Conservation (phyloP, 805 yeast species). For the Candida peoriensis region DNA sequence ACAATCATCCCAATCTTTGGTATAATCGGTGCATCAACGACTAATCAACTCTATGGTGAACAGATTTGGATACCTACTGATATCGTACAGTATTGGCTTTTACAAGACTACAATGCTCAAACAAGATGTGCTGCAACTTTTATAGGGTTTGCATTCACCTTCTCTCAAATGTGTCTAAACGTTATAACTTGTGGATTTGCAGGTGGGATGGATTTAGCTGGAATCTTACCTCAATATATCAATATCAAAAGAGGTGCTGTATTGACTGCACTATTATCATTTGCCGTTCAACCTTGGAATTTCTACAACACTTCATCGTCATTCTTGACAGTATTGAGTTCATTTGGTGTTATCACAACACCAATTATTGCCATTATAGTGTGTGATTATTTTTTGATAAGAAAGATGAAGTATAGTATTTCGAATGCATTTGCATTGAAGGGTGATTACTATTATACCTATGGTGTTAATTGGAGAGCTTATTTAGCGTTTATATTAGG, state of each 20-base stretch:
- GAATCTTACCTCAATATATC: slow-evolving; percentile 17
- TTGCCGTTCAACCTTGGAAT: slow-evolving; percentile 33
- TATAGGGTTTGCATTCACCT: slow-evolving; percentile 26
- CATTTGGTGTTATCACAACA: slow-evolving; percentile 32
- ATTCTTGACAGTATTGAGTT: slow-evolving; percentile 29
- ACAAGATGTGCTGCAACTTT: slow-evolving; percentile 34
- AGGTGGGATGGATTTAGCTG: slow-evolving; percentile 25
- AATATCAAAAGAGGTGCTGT: slow-evolving; percentile 29
- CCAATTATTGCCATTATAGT: slow-evolving; percentile 32
- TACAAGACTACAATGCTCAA: slow-evolving; percentile 25
- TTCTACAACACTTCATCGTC: slow-evolving; percentile 29
- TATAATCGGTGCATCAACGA: slow-evolving; percentile 36
- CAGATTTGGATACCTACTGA: slow-evolving; percentile 33
- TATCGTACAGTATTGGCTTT: slow-evolving; percentile 27
- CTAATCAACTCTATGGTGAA: slow-evolving; percentile 29
- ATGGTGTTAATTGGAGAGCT: slow-evolving; percentile 42
- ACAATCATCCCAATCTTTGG: slow-evolving; percentile 40
- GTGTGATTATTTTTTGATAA: slow-evolving; percentile 34
- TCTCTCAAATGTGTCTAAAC: slow-evolving; percentile 29
- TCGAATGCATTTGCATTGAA: slow-evolving; percentile 29
- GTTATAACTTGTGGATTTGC: slow-evolving; percentile 30
- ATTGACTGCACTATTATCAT: slow-evolving; percentile 26
- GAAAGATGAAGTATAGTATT: slow-evolving; percentile 29
- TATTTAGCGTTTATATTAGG: slow-evolving; percentile 34
- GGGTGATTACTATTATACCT: slow-evolving; percentile 29